These are phyloP conservation scores for Paecilomyces sp. DNA, from an alignment of 2,329 filamentous ascomycete genomes.

Conservation along the genomic window DNA sequence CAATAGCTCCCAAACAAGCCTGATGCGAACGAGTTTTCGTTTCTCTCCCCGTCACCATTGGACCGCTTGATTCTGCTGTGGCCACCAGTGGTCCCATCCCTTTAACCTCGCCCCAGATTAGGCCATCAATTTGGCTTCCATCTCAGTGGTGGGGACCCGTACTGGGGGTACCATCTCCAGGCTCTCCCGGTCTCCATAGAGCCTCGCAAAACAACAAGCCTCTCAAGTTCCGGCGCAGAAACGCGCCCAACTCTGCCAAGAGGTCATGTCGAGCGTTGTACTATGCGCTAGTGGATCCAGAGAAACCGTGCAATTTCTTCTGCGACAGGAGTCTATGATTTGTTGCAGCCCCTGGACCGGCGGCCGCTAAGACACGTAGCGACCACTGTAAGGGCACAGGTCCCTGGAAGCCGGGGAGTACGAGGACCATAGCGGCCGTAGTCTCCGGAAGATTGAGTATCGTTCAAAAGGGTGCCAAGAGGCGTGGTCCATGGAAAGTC, in stretches of 20 bases:
- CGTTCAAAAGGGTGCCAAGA: not conserved
- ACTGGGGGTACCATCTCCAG: not conserved
- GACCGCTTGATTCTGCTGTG: not conserved
- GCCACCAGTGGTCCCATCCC: not conserved
- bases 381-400: not conserved
- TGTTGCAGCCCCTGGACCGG: not conserved
- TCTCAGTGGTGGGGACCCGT: not conserved
- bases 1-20: not conserved
- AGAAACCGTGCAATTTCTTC: not conserved
- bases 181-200: not conserved
- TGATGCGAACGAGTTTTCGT: not conserved
- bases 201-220: not conserved
- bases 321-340: not conserved
- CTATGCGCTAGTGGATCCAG: not conserved
- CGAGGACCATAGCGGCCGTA: not conserved
- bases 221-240: not conserved
- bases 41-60: not conserved
- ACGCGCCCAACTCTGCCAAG: not conserved
- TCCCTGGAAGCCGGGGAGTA: not conserved
- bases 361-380: not conserved
- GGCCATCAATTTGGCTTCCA: not conserved
- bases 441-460: not conserved
- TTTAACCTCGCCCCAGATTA: not conserved
- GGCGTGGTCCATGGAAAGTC: not conserved
- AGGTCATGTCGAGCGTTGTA: not conserved